These are phyloP conservation scores for Oryza punctata DNA, from an alignment of 176 grass and related monocot species.

Conservation along the genomic window DNA sequence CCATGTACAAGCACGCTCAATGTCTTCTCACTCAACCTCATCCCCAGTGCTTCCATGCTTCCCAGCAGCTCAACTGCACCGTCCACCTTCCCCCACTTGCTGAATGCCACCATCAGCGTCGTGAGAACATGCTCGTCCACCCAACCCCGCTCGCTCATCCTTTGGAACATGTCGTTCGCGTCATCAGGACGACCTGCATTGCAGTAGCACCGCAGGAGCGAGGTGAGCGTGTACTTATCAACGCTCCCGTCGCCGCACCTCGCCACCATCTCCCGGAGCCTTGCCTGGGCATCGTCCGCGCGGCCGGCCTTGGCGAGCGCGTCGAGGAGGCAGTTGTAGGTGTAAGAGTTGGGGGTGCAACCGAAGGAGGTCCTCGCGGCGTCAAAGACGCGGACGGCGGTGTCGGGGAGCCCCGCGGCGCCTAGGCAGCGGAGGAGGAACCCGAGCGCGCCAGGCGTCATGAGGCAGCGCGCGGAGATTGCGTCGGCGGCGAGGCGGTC, in stretches of 20 bases:
- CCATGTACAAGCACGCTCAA: constrained; percentile 59
- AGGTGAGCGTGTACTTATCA: constrained; percentile 82
- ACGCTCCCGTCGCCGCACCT: constrained; percentile 31
- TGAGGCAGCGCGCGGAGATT: constrained; percentile 46
- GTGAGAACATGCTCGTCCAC: constrained; percentile 76
- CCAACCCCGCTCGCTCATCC: constrained; percentile 61
- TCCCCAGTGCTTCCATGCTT: constrained; percentile 59
- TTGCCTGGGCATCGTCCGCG: constrained; percentile 46
- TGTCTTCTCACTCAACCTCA: constrained; percentile 64
- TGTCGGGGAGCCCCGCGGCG: constrained; percentile 50
- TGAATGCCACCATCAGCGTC: constrained; percentile 59
- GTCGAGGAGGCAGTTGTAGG: constrained; percentile 81
- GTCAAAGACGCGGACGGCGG: constrained; percentile 57
- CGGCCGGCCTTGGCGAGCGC: constrained; percentile 60
- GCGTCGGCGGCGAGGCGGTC: constrained; percentile 49
- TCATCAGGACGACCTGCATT: constrained; percentile 51
- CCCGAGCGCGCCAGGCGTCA: constrained; percentile 73
- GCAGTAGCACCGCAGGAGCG: constrained; percentile 73
- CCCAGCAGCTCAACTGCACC: constrained; percentile 51
- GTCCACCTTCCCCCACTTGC: constrained; percentile 80
- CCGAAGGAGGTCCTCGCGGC: constrained; percentile 38
- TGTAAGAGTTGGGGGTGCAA: constrained; percentile 74
- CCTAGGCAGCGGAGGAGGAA: constrained; percentile 79
- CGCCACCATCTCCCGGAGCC: constrained; percentile 64
- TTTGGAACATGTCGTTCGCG: constrained; percentile 52